These are phyloP conservation scores for Echeveria elegans DNA, from an alignment of 164 flowering plant species.

Conservation along the genomic window DNA sequence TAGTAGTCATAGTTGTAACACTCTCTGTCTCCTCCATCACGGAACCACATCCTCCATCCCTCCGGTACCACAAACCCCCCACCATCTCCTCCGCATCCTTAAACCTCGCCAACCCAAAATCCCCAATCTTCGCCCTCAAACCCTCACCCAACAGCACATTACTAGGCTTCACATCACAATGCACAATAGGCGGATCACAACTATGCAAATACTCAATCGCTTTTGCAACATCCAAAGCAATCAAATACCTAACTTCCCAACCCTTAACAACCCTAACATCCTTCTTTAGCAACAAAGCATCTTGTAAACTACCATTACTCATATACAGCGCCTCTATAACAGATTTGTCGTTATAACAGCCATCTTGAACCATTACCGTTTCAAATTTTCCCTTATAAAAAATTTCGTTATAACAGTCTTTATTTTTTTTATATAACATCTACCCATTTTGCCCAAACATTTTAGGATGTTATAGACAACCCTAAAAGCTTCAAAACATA, in stretches of 20 bases:
- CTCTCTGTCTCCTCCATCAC: constrained; percentile 77
- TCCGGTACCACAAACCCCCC: constrained; percentile 20
- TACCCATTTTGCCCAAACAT: too few relatives aligned
- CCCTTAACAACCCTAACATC: constrained; percentile 51
- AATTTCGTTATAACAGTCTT: too few relatives aligned
- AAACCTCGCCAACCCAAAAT: constrained; percentile 71
- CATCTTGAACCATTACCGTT: too few relatives aligned
- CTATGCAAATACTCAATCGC: constrained; percentile 65
- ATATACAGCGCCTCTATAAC: too few relatives aligned
- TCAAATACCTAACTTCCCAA: constrained; percentile 46
- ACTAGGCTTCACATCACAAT: constrained; percentile 92
- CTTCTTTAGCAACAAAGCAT: constrained; percentile 57
- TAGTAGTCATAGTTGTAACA: constrained; percentile 38
- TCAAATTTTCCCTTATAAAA: too few relatives aligned
- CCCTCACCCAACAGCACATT: constrained; percentile 54
- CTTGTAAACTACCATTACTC: constrained; percentile 80
- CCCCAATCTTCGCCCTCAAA: constrained; percentile 75
- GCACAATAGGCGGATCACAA: constrained; percentile 72
- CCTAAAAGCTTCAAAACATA: constrained; percentile 50
- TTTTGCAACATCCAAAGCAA: constrained; percentile 52
- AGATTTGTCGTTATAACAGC: too few relatives aligned
- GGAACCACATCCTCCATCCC: constrained; percentile 44
- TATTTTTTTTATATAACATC: too few relatives aligned
- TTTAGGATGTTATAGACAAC: too few relatives aligned
- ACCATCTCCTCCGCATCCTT: constrained; percentile 29